Conservation (phyloP, 1,284 basidiomycete species). For the Sanghuangporus weigelae region DNA sequence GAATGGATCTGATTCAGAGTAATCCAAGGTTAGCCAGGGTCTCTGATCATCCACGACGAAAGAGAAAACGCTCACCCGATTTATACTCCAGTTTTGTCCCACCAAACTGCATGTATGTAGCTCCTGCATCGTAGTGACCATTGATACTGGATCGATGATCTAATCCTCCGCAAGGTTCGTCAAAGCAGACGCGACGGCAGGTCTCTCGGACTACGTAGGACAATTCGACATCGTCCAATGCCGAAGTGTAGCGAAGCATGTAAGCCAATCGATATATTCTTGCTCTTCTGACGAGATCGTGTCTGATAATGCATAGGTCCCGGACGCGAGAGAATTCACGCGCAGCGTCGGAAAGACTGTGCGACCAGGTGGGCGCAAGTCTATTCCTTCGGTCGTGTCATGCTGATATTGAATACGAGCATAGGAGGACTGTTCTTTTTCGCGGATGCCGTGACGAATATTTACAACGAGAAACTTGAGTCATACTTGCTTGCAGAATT, state of each 20-base stretch:
- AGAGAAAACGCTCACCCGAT: not conserved
- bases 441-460: slow-evolving; percentile 9
- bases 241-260: slow-evolving; percentile 16
- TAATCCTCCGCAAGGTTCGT: slow-evolving; percentile 3
- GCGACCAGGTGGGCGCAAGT: slow-evolving; percentile 5
- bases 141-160: not conserved
- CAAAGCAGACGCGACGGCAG: slow-evolving; percentile 3
- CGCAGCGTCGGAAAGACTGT: slow-evolving; percentile 9
- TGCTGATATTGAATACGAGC: not conserved
- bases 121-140: not conserved
- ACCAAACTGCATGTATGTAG: slow-evolving; percentile 11
- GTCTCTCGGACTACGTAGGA: slow-evolving; percentile 6
- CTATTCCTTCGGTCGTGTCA: not conserved
- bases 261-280: not conserved
- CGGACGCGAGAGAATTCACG: slow-evolving; percentile 9
- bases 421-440: slow-evolving; percentile 15
- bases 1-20: slow-evolving; percentile 16
- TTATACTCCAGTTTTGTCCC: not conserved
- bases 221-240: slow-evolving; percentile 16
- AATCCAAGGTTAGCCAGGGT: slow-evolving; percentile 6
- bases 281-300: not conserved
- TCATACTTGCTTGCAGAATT: slow-evolving; percentile 1
- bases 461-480: slow-evolving; percentile 2
- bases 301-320: not conserved
- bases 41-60: not conserved